Base-by-base conservation (phyloP, 176 grass and related monocot species). In the Paspalum notatum region DNA sequence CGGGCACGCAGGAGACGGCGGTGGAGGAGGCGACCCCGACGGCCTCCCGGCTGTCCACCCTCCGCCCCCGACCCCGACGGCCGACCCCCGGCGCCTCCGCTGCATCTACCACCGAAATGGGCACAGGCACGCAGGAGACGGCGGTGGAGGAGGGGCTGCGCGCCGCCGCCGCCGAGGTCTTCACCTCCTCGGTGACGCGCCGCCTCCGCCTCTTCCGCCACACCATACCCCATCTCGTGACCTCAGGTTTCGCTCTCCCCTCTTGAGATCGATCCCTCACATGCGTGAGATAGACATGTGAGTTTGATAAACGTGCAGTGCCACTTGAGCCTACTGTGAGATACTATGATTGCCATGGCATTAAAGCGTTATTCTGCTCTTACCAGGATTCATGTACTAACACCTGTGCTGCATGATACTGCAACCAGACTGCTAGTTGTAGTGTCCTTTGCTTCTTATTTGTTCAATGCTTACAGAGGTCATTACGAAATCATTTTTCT, bases 171-270 rank as follows among this genome's bases (percentile, higher is more conserved):
- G 78, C 79, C 47, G 95, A 90, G 92, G 88, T 93, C 27, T 91
- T 92, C 11, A 89, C 88, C 65, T 85, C 90, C 18, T 95, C 95
- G 7, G 90, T 67, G 15, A 98, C 81, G 92, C 83, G 73, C 68
- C 95, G 95, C 40, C 74, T 95, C 86, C 78, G 64, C 85, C 85
- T 98, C 81, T 98, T 98, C 70, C 84, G 32, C 32, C n/a, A n/a
- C n/a, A n/a, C n/a, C n/a, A n/a, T n/a, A n/a, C n/a, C n/a, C n/a
- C n/a, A n/a, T n/a, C n/a, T n/a, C n/a, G n/a, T n/a, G n/a, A n/a
- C n/a, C n/a, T n/a, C n/a, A n/a, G n/a, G n/a, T n/a, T n/a, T n/a
- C n/a, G n/a, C n/a, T n/a, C n/a, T n/a, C n/a, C n/a, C n/a, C n/a
- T n/a, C n/a, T n/a, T n/a, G n/a, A n/a, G n/a, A n/a, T n/a, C n/a